Percentiles rank a stretch among this genome's conserved stretches.
Evolutionary conservation across 352 stramenopile genomes (phyloP).

Genomic region (Detonula confervacea): DNA sequence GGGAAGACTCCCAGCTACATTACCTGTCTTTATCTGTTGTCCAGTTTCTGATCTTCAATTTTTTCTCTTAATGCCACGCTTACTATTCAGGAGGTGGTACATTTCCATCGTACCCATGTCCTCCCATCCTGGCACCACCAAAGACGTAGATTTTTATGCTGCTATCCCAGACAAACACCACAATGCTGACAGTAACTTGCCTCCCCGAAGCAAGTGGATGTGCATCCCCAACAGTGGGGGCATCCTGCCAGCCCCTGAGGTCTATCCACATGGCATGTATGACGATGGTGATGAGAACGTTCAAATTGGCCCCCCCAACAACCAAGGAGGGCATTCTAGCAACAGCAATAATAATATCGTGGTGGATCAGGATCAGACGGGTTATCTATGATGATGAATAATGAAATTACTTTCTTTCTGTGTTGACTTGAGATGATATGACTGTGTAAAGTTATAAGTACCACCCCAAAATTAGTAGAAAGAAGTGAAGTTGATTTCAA

Average conservation of each 20-base stretch:
- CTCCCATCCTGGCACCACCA: conserved; percentile 73
- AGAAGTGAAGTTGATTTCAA: too few species aligned
- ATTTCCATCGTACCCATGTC: conserved; percentile 83
- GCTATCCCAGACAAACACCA: conserved; percentile 21
- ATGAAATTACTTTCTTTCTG: conserved; percentile 23
- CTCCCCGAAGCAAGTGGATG: conserved; percentile 38
- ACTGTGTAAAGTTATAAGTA: conserved; percentile 20
- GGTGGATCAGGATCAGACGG: conserved; percentile 39
- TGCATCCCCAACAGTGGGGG: conserved; percentile 43
- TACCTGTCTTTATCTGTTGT: too few species aligned
- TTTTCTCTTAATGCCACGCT: conserved; percentile 2
- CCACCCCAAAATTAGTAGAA: conserved; percentile 1
- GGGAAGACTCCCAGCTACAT: too few species aligned
- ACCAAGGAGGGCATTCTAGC: too few species aligned
- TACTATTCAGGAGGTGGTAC: conserved; percentile 77
- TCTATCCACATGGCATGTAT: conserved; percentile 19
- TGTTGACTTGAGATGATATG: conserved; percentile 16
- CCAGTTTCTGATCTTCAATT: not conserved
- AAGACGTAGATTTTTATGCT: conserved; percentile 86
- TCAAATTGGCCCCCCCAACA: too few species aligned
- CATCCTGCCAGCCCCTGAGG: conserved; percentile 20
- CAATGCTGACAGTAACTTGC: conserved; percentile 11
- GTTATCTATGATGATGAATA: conserved; percentile 39
- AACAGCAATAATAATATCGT: conserved; percentile 27
- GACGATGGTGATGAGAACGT: conserved; percentile 37